phyloP scores from a whole-genome alignment of 257 asterid species.

The Lycium ferocissimum region DNA sequence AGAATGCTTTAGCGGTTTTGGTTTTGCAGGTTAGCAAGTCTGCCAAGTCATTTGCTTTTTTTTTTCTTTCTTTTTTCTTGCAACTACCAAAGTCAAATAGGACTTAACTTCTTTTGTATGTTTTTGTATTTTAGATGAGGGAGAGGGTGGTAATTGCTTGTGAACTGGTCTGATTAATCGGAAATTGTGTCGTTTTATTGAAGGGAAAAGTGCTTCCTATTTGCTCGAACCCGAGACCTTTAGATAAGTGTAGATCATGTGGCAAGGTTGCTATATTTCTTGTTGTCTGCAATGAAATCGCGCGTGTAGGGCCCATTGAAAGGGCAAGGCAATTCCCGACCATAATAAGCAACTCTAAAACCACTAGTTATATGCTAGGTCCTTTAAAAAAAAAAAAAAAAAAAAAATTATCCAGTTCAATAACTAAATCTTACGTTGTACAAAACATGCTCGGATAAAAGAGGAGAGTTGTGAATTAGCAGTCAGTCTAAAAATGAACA shows the following conservation, averaged over 20 bases:
- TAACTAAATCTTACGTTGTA: no score
- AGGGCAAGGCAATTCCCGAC: not conserved
- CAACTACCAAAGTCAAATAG: not conserved
- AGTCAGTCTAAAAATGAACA: not conserved
- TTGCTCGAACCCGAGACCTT: not conserved
- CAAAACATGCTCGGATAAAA: not conserved
- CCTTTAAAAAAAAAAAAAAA: no score
- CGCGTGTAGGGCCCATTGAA: not conserved
- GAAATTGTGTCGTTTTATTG: not conserved
- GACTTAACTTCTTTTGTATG: not conserved
- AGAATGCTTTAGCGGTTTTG: slow-evolving; percentile 13
- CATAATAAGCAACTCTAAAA: not conserved
- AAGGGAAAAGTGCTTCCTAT: not conserved
- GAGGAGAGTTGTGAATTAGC: no score
- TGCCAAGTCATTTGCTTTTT: not conserved
- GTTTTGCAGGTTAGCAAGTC: slow-evolving; percentile 14
- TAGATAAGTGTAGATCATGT: not conserved
- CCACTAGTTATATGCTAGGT: no score
- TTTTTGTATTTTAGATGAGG: not conserved
- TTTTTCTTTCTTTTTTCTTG: not conserved
- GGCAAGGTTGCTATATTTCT: not conserved
- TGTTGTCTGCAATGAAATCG: not conserved
- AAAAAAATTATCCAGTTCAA: no score
- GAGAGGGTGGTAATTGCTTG: not conserved
- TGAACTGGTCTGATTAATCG: not conserved